Base-by-base conservation (phyloP, 495 filamentous ascomycete genomes). In the Schizothecium vesticola region DNA sequence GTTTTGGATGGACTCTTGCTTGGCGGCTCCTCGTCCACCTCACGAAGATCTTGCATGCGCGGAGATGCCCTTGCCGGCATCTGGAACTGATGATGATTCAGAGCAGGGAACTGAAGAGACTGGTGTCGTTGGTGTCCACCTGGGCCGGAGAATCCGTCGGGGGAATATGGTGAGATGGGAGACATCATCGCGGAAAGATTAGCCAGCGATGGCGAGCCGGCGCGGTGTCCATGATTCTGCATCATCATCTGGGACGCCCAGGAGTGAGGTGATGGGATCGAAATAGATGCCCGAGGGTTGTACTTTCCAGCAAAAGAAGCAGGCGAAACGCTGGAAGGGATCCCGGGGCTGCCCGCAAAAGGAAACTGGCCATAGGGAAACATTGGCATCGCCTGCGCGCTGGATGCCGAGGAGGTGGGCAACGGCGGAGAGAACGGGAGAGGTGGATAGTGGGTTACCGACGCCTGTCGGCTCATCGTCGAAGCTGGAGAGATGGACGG, bases 371-470 rank as follows among this genome's bases (percentile, higher is more conserved):
- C 81, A 8, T 90, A 87, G 9, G 88, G 84, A 56, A 88, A 87
- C 23, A 86, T 84, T n/a, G 86, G 81, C 10, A 82, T 78, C 12
- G 84, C 79, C 66, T 86, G 86, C 71, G 86, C 89, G 70, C 88
- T 88, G 23, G 84, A 85, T 24, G 84, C 88, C 25, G 89, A 89
- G 22, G 85, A 82, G 1, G 90, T 85, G 28, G 89, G 90, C 9
- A 90, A 66, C 25, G 90, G 88, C 36, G 93, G 93, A 16, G 92
- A 95, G 73, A 92, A 90, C 11, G 92, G 86, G 24, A 89, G 75
- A 51, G 81, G 73, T 13, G 86, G 87, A 69, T 87, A 87, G 62
- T 89, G 89, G 8, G 78, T 71, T 4, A 84, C 84, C 22, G 89
- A 89, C n/a, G 83, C 73, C 69, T 87, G 86, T 31, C 87, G 82